Conservation (phyloP, 352 stramenopile genomes). For the Pythium aquatile region DNA sequence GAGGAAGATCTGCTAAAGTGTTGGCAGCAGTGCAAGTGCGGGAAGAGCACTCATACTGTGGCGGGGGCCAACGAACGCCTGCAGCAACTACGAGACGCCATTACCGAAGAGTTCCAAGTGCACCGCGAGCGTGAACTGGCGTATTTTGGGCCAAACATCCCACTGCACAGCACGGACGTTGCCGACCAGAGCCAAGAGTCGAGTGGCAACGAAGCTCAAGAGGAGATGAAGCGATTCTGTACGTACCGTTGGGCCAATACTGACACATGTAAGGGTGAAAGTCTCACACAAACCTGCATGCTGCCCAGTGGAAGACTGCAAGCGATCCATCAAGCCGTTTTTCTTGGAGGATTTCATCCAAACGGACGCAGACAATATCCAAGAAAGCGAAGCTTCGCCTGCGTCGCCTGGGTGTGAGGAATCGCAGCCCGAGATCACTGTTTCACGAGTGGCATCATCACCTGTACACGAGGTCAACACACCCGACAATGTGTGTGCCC, state of each 20-base stretch:
- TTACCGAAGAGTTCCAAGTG: constrained; percentile 14
- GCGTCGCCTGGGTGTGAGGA: not conserved
- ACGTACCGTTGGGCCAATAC: not conserved
- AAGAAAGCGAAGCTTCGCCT: constrained; percentile 2
- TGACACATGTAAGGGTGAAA: no score
- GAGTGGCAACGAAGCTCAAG: not conserved
- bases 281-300: no score
- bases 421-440: no score
- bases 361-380: not conserved
- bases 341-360: constrained; percentile 37
- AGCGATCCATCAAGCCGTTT: constrained; percentile 36
- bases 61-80: constrained; percentile 11
- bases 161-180: not conserved
- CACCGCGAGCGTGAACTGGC: constrained; percentile 6
- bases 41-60: constrained; percentile 8
- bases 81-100: not conserved
- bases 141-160: constrained; percentile 13
- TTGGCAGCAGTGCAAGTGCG: constrained; percentile 14
- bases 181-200: not conserved
- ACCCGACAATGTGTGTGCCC: no score
- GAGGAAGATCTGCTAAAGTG: constrained; percentile 20
- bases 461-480: no score
- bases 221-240: constrained; percentile 15
- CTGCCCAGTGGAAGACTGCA: constrained; percentile 26
- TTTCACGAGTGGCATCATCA: no score